phyloP scores from a whole-genome alignment of 2,329 filamentous ascomycete species.

The Bipolaris sorokiniana region DNA sequence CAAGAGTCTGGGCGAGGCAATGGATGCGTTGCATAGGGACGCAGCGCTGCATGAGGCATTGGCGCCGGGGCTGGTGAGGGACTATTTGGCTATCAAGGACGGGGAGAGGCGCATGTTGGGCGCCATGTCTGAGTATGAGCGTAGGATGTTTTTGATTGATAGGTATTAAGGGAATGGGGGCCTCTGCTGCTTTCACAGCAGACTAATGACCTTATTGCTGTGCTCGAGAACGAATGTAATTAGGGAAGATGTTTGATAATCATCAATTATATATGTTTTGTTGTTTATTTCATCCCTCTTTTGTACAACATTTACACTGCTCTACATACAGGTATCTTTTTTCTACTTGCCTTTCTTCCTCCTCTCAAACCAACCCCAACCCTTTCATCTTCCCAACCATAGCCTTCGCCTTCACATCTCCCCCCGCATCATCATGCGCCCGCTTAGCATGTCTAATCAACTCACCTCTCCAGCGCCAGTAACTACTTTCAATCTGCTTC shows the following conservation, averaged over 20 bases:
- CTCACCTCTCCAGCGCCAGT: constrained; percentile 38
- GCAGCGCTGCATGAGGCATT: constrained; percentile 55
- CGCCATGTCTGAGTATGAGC: constrained; percentile 56
- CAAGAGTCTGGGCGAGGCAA: constrained; percentile 59
- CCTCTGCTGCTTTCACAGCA: not conserved
- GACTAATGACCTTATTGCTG: too few species aligned
- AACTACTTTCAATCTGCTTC: constrained; percentile 33
- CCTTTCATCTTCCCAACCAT: constrained; percentile 39
- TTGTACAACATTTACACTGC: not conserved
- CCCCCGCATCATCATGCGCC: constrained; percentile 24
- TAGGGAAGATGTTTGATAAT: not conserved
- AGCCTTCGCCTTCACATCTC: constrained; percentile 27
- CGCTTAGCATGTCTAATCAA: constrained; percentile 35
- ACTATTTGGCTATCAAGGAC: constrained; percentile 66
- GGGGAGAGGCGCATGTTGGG: constrained; percentile 61
- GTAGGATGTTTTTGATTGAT: constrained; percentile 67
- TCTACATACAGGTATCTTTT: not conserved
- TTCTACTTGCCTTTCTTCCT: not conserved
- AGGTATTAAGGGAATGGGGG: constrained; percentile 58
- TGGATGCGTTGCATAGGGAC: constrained; percentile 60
- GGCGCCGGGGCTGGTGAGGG: constrained; percentile 58
- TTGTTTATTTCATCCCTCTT: not conserved
- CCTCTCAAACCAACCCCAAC: constrained; percentile 31
- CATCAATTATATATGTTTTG: not conserved
- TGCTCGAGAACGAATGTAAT: not conserved